Percentiles rank a stretch among this genome's conserved stretches.
Conservation (phyloP, 148 eudicot genomes). For the Silene uniflora region DNA sequence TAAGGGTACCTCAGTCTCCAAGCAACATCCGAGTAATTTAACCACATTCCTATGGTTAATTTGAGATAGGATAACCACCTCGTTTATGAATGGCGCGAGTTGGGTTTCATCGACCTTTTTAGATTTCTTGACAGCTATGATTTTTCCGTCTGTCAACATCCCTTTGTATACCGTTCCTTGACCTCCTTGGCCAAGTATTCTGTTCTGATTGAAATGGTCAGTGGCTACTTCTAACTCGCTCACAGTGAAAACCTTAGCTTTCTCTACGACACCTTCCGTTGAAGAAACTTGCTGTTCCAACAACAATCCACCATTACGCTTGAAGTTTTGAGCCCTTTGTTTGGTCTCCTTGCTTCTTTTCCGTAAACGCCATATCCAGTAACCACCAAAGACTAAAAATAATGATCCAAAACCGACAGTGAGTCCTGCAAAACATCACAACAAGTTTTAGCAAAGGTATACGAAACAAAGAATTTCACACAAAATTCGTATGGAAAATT, state of each 20-base stretch:
- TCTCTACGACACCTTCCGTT: slow-evolving; percentile 13
- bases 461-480: background rate
- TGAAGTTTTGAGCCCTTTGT: slow-evolving; percentile 20
- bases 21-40: slow-evolving; percentile 27
- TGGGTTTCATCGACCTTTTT: slow-evolving; percentile 22
- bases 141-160: slow-evolving; percentile 24
- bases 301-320: slow-evolving; percentile 24
- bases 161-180: slow-evolving; percentile 32
- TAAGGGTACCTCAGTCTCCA: slow-evolving; percentile 24
- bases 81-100: slow-evolving; percentile 16
- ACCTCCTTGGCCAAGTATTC: slow-evolving; percentile 26
- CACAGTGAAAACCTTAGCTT: slow-evolving; percentile 18
- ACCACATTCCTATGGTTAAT: slow-evolving; percentile 28
- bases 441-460: background rate
- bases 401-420: slow-evolving; percentile 15
- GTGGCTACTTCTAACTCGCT: slow-evolving; percentile 22
- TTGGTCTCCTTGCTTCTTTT: slow-evolving; percentile 11
- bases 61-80: slow-evolving; percentile 27
- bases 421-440: slow-evolving; percentile 8
- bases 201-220: slow-evolving; percentile 18
- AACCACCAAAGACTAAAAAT: background rate
- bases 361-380: background rate
- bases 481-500: background rate
- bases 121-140: slow-evolving; percentile 26
- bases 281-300: slow-evolving; percentile 17